Evolutionary conservation across 2,329 filamentous ascomycete species (phyloP).

Genomic region (Nemania serpens): DNA sequence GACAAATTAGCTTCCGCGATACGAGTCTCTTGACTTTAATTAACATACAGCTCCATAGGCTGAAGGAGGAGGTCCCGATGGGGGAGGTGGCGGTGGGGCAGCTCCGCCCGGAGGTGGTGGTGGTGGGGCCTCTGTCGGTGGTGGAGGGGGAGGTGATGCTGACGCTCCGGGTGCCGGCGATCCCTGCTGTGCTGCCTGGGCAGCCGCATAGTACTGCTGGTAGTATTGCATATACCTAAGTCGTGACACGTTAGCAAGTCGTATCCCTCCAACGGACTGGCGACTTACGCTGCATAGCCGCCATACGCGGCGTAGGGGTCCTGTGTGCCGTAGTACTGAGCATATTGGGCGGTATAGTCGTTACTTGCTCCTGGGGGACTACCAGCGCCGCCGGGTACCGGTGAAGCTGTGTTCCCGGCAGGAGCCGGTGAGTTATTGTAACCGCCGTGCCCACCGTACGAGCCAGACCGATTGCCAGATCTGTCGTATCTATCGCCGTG

Average conservation of each 20-base stretch:
- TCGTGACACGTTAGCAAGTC: conserved; percentile 1
- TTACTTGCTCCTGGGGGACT: conserved; percentile 46
- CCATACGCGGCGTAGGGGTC: conserved; percentile 93
- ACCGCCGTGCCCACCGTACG: conserved; percentile 41
- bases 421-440: conserved; percentile 49
- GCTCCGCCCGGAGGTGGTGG: conserved; percentile 62
- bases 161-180: conserved; percentile 53
- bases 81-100: conserved; percentile 62
- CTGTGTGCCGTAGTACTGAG: conserved; percentile 74
- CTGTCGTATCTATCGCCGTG: conserved; percentile 39
- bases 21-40: not conserved
- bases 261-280: not conserved
- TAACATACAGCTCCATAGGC: conserved; percentile 68
- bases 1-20: conserved; percentile 20
- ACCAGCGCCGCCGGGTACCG: conserved; percentile 47
- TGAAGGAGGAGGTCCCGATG: conserved; percentile 54
- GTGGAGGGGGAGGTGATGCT: conserved; percentile 59
- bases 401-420: conserved; percentile 44
- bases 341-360: conserved; percentile 80
- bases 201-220: conserved; percentile 68
- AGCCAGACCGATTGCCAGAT: conserved; percentile 40
- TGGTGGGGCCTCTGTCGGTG: conserved; percentile 66
- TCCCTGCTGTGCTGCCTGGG: conserved; percentile 54
- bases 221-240: conserved; percentile 70
- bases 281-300: conserved; percentile 75